Percentiles rank a stretch among this genome's conserved stretches.
These are phyloP conservation scores for Macrotyloma uniflorum DNA, from an alignment of 306 rosid species.

Conservation along the genomic window DNA sequence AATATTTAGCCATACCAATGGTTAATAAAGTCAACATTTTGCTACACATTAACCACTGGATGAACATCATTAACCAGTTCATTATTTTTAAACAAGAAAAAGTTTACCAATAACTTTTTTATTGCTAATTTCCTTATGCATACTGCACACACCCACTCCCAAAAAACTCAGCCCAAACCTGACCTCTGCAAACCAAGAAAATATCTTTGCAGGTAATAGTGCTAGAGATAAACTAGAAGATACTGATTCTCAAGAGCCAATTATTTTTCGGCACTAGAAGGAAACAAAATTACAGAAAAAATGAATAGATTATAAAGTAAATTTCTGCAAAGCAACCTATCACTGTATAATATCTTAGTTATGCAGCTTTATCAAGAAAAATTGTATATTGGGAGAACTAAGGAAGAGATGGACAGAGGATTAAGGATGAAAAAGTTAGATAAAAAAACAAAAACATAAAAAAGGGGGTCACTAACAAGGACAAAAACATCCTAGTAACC, in stretches of 20 bases:
- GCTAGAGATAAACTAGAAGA: slow-evolving; percentile 17
- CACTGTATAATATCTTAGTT: slow-evolving; percentile 8
- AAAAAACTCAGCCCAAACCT: not conserved
- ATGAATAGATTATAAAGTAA: not conserved
- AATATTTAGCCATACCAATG: not conserved
- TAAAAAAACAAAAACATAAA: not conserved
- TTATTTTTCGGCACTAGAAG: not conserved
- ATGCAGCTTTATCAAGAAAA: slow-evolving; percentile 3
- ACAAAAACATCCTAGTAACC: not conserved
- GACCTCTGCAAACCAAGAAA: slow-evolving; percentile 12
- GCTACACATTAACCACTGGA: not conserved
- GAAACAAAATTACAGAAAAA: not conserved
- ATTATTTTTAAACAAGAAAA: not conserved
- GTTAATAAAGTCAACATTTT: not conserved
- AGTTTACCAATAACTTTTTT: not conserved
- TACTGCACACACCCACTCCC: no score
- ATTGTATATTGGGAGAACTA: no score
- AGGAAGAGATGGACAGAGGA: not conserved
- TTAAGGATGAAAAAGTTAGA: not conserved
- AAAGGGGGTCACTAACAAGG: not conserved
- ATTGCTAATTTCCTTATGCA: no score
- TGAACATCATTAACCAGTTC: not conserved
- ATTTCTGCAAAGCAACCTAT: slow-evolving; percentile 22
- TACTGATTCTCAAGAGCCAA: not conserved
- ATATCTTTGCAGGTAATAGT: not conserved